These are phyloP conservation scores for Tricholoma sp. DNA, from an alignment of 768 basidiomycete species.

Conservation along the genomic window DNA sequence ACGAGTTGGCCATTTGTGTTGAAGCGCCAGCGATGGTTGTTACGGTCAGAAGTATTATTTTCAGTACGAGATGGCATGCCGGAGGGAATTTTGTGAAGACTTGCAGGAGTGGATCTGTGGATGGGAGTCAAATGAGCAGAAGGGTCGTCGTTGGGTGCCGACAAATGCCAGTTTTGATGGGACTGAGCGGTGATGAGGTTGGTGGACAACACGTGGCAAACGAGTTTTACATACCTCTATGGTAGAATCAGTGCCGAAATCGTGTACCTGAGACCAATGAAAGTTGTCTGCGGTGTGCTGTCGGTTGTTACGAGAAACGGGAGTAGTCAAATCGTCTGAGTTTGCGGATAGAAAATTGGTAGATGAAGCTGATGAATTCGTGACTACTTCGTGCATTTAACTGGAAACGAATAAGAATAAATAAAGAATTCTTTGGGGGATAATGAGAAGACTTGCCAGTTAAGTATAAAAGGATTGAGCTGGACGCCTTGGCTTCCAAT, in stretches of 20 bases:
- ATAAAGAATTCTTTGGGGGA: conserved; percentile 15
- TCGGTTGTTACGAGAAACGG: conserved; percentile 29
- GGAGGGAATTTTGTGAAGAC: conserved; percentile 33
- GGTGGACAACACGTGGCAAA: conserved; percentile 29
- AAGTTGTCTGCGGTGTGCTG: conserved; percentile 31
- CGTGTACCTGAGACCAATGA: conserved; percentile 47
- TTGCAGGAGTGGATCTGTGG: conserved; percentile 26
- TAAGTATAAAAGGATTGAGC: conserved; percentile 29
- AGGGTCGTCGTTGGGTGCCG: conserved; percentile 32
- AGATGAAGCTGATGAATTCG: conserved; percentile 43
- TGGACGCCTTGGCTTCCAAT: conserved; percentile 20
- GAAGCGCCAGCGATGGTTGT: conserved; percentile 58
- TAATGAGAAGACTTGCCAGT: conserved; percentile 29
- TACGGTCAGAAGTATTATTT: conserved; percentile 33
- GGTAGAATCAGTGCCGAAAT: conserved; percentile 34
- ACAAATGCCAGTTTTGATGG: conserved; percentile 44
- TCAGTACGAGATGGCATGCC: conserved; percentile 48
- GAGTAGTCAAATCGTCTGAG: conserved; percentile 29
- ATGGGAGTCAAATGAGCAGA: conserved; percentile 28
- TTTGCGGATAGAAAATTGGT: conserved; percentile 30
- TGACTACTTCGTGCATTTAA: conserved; percentile 72
- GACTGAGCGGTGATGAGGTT: conserved; percentile 18
- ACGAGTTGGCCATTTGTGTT: conserved; percentile 60
- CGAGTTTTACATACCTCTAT: conserved; percentile 37
- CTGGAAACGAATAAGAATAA: conserved; percentile 27